Percentiles rank a stretch among this genome's conserved stretches.
phyloP scores from a whole-genome alignment of 805 yeast species.

The Phaffomyces antillensis region DNA sequence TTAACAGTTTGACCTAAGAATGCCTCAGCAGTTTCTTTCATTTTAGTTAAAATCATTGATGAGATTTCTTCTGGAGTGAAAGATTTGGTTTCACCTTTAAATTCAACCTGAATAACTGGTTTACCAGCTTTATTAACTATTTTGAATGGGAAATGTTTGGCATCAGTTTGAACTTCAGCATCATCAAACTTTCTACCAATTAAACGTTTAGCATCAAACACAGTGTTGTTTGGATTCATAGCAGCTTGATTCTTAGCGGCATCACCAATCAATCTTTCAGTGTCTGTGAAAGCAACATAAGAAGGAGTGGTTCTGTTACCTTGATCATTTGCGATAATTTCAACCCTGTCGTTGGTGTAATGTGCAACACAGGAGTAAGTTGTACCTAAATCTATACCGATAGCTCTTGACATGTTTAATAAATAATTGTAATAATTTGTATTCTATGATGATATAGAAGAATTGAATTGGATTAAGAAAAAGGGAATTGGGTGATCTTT shows the following conservation, averaged over 20 bases:
- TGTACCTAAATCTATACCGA: conserved; percentile 94
- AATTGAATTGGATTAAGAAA: not conserved
- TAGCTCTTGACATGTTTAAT: conserved; percentile 42
- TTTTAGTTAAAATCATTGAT: conserved; percentile 84
- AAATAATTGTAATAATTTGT: not conserved
- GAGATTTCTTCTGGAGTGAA: conserved; percentile 95
- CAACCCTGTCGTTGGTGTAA: conserved; percentile 79
- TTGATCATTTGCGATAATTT: conserved; percentile 94
- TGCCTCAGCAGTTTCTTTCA: conserved; percentile 90
- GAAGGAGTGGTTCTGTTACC: conserved; percentile 99
- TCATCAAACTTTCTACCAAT: conserved; percentile 81
- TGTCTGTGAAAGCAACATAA: conserved; percentile 91
- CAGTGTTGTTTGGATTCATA: conserved; percentile 89
- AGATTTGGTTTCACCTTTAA: conserved; percentile 76
- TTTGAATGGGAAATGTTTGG: conserved; percentile 86
- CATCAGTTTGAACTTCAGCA: conserved; percentile 68
- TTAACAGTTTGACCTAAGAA: conserved; percentile 74
- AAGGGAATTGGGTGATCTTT: not conserved
- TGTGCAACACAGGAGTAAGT: conserved; percentile 97
- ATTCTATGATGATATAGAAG: not conserved
- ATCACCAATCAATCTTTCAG: conserved; percentile 93
- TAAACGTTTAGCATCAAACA: conserved; percentile 92
- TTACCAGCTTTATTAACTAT: conserved; percentile 73
- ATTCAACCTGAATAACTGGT: conserved; percentile 83
- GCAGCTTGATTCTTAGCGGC: conserved; percentile 99